A percentile compares a stretch with the other conserved stretches of the same genome.
Conservation (phyloP, 164 flowering plant genomes). For the Liriodendron chinense region DNA sequence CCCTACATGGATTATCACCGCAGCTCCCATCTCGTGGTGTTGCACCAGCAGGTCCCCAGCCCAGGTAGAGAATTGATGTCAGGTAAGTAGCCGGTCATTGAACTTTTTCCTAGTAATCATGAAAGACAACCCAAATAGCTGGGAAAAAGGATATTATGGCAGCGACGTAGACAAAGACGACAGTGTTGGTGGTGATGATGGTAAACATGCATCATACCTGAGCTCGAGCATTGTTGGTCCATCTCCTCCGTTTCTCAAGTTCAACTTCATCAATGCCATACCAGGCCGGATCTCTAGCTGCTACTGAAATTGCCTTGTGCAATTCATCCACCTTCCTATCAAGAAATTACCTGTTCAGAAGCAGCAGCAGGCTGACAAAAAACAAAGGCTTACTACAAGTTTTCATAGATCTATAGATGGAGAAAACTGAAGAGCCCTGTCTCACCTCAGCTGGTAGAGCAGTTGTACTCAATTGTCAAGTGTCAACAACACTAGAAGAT, state of each 20-base stretch:
- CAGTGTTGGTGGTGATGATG: background rate
- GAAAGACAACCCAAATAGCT: background rate
- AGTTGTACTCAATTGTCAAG: background rate
- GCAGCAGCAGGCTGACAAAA: background rate
- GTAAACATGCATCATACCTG: constrained; percentile 39
- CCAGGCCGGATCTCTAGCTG: constrained; percentile 72
- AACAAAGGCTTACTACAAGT: background rate
- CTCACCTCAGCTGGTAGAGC: background rate
- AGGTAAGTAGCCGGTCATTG: no score
- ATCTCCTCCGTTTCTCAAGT: constrained; percentile 73
- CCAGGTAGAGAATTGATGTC: no score
- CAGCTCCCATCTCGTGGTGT: no score
- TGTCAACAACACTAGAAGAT: no score
- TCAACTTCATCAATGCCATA: constrained; percentile 68
- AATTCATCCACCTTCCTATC: constrained; percentile 85
- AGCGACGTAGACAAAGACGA: background rate
- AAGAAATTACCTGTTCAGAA: constrained; percentile 16
- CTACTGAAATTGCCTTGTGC: constrained; percentile 77
- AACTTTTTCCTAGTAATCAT: background rate
- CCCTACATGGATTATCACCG: no score
- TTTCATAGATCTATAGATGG: background rate
- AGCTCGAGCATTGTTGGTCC: constrained; percentile 66
- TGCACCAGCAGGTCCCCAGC: no score
- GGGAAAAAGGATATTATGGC: background rate
- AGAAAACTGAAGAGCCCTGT: background rate